These are phyloP conservation scores for Monilinia laxa DNA, from an alignment of 2,329 filamentous ascomycete genomes.

Conservation along the genomic window DNA sequence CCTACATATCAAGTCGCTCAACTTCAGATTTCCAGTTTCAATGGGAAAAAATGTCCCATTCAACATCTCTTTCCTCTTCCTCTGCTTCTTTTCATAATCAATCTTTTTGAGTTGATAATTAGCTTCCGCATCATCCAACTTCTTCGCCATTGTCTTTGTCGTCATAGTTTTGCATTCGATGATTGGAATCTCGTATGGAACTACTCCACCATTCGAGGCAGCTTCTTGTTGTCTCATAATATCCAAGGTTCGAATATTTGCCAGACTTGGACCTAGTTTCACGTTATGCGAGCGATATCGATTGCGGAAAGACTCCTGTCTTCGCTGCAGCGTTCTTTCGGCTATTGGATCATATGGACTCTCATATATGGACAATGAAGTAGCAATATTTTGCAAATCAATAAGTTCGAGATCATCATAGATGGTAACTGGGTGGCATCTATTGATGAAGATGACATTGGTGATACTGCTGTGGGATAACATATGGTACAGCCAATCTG, in stretches of 20 bases:
- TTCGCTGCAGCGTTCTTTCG: not conserved
- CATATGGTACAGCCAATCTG: not conserved
- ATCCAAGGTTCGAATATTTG: not conserved
- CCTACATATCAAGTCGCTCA: not conserved
- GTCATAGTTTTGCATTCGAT: not conserved
- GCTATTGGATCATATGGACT: not conserved
- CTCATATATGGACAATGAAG: not conserved
- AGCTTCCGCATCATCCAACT: not conserved
- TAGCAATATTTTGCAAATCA: not conserved
- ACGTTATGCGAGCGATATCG: not conserved
- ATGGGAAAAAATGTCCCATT: not conserved
- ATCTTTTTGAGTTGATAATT: not conserved
- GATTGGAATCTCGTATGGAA: not conserved
- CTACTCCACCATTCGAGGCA: not conserved
- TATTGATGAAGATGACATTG: not conserved
- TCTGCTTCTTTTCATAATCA: not conserved
- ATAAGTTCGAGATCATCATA: not conserved
- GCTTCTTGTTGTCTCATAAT: not conserved
- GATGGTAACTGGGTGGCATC: not conserved
- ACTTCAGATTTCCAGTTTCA: not conserved
- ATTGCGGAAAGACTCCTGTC: not conserved
- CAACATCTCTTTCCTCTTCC: not conserved
- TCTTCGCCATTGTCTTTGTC: not conserved
- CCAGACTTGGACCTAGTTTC: not conserved
- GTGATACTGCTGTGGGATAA: not conserved